Percentiles rank a stretch among this genome's conserved stretches.
phyloP scores from a whole-genome alignment of 129 eudicot genomes.

The Rutidosis leptorrhynchoides region DNA sequence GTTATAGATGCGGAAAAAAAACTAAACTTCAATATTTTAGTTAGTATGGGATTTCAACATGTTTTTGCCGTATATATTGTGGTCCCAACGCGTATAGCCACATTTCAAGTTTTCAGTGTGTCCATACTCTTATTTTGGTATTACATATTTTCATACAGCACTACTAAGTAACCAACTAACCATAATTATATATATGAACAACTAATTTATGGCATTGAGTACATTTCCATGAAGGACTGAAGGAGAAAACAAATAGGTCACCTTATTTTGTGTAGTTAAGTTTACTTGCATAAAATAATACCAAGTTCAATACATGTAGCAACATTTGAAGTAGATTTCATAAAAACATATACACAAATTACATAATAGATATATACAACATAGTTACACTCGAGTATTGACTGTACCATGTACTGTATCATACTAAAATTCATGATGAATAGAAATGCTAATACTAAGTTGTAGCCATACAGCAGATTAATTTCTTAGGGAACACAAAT shows the following conservation, averaged over 20 bases:
- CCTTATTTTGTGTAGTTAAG: not conserved
- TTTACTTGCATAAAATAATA: not conserved
- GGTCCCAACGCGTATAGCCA: too few species aligned
- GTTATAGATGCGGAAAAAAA: too few species aligned
- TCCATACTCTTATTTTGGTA: too few species aligned
- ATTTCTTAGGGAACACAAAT: not conserved
- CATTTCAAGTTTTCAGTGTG: too few species aligned
- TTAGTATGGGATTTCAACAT: too few species aligned
- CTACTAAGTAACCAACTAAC: too few species aligned
- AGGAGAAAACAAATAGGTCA: not conserved
- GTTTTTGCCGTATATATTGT: too few species aligned
- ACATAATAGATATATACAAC: not conserved
- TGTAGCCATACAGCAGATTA: not conserved
- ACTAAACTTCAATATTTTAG: not conserved
- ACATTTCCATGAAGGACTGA: too few species aligned
- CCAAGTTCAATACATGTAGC: not conserved
- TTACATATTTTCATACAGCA: too few species aligned
- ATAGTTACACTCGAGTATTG: not conserved
- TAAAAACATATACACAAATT: not conserved
- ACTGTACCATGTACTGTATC: not conserved
- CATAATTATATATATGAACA: too few species aligned
- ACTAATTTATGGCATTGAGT: not conserved
- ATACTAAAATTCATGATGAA: not conserved
- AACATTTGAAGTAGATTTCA: not conserved
- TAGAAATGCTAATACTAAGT: not conserved